Base-by-base conservation (phyloP, 192 early-diverging fungal species). In the Haplosporangium gracile region DNA sequence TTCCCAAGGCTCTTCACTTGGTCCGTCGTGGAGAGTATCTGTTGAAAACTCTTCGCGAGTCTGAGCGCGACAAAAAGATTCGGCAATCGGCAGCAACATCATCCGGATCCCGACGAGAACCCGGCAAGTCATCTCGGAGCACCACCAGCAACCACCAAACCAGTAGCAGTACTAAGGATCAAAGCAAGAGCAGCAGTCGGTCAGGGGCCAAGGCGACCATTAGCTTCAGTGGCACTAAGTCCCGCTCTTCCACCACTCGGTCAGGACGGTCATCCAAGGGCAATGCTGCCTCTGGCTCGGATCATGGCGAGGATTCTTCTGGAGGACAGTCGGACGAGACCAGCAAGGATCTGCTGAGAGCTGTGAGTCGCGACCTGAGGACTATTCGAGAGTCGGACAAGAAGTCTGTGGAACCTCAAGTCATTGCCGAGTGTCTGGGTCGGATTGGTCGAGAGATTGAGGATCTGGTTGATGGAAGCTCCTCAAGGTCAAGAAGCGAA, bases 11-110 rank as follows among this genome's bases (percentile, higher is more conserved):
- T 2, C 90, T 95, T 34, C 97, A 98, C 80, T 87, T 99, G 38
- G 93, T 93, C 42, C 93, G 98, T 9, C 92, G 99, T 16, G 96
- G 94, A n/a, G 96, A 99, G 78, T 97, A 96, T 65, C 83, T 99
- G 80, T 89, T 99, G 75, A 96, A 98, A 88, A 91, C 94, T 9
- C 88, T 99, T 38, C 92, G 94, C 5, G 96, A 97, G 53, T 88
- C 90, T 43, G 93, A 96, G 47, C 75, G 79, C 11, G 79, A 90
- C 57, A 81, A 88, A 75, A 86, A 86, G 72, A 77, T 76, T 9
- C 36, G 84, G 43, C 78, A 86, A 40, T 78, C 84, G 0, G 75
- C 75, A 26, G 74, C 83, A 34, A 36, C 78, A 45, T 36, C 69
- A 11, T 78, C 82, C 18, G 60, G 68, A 55, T 79, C 78, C 24